Percentiles rank a stretch among this genome's conserved stretches.
Conservation (phyloP, 306 rosid genomes). For the Coriaria nepalensis region DNA sequence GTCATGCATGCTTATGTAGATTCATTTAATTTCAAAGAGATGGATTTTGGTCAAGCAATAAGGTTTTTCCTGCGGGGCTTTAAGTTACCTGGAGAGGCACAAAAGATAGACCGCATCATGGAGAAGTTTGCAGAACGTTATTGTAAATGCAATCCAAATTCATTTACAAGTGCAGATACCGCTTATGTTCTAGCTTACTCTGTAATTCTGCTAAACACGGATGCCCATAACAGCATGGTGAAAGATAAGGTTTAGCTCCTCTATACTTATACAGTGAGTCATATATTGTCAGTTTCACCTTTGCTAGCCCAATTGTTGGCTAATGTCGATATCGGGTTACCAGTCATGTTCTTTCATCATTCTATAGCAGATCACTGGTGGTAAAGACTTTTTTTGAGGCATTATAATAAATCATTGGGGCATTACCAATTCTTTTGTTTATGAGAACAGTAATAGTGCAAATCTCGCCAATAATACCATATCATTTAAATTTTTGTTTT, state of each 20-base stretch:
- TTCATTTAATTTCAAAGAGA: slow-evolving; percentile 79
- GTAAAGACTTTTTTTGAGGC: too few relatives aligned
- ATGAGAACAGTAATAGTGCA: too few relatives aligned
- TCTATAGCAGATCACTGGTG: not conserved
- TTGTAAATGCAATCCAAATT: slow-evolving; percentile 91
- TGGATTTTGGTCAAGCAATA: slow-evolving; percentile 88
- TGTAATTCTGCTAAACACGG: slow-evolving; percentile 97
- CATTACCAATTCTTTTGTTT: too few relatives aligned
- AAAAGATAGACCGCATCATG: slow-evolving; percentile 98
- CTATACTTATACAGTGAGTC: slow-evolving; percentile 15
- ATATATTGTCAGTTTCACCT: not conserved
- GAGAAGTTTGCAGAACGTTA: slow-evolving; percentile 99
- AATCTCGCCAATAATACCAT: not conserved
- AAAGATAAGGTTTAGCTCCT: slow-evolving; percentile 70
- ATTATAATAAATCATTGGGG: too few relatives aligned
- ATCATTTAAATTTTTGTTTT: slow-evolving; percentile 3
- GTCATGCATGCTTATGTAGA: slow-evolving; percentile 99
- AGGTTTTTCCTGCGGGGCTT: slow-evolving; percentile 94
- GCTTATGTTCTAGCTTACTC: slow-evolving; percentile 98
- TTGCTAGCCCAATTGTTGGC: not conserved
- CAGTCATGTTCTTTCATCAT: not conserved
- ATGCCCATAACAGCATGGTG: slow-evolving; percentile 95
- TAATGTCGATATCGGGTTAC: not conserved
- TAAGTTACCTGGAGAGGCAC: slow-evolving; percentile 98
- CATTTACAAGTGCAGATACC: slow-evolving; percentile 95